Evolutionary conservation across 2,329 filamentous ascomycete genomes (phyloP).

Genomic region (Epichloe hybrida): DNA sequence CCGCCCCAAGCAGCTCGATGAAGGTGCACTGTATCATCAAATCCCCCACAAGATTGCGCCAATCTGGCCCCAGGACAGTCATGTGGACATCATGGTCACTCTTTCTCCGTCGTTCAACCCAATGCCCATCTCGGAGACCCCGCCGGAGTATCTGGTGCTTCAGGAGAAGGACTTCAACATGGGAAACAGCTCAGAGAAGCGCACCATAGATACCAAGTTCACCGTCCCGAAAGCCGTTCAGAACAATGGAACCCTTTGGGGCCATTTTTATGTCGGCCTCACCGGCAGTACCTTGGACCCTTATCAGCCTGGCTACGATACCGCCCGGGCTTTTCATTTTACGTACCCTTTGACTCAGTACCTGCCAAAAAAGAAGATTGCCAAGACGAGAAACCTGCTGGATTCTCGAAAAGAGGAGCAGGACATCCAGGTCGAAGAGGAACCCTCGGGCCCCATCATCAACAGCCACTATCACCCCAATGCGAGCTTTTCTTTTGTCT

Average conservation of each 20-base stretch:
- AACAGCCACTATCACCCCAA: conserved; percentile 92
- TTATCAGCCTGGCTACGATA: conserved; percentile 55
- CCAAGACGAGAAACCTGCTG: conserved; percentile 82
- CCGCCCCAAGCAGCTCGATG: conserved; percentile 46
- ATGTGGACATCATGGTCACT: conserved; percentile 73
- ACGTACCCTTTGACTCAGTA: conserved; percentile 78
- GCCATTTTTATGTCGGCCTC: conserved; percentile 81
- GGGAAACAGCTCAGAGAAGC: conserved; percentile 65
- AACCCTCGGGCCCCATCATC: conserved; percentile 53
- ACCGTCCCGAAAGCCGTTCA: conserved; percentile 67
- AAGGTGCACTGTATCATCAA: conserved; percentile 48
- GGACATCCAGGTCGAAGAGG: conserved; percentile 33
- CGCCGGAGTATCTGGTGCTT: conserved; percentile 58
- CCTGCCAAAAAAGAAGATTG: conserved; percentile 79
- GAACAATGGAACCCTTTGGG: conserved; percentile 86
- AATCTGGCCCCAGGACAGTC: conserved; percentile 71
- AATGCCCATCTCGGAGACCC: conserved; percentile 50
- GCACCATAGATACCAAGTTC: conserved; percentile 65
- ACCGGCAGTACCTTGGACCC: conserved; percentile 68
- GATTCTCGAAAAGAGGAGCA: conserved; percentile 32
- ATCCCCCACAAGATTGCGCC: conserved; percentile 64
- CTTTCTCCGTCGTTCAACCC: conserved; percentile 63
- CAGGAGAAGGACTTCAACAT: conserved; percentile 69
- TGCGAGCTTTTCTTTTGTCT: conserved; percentile 76
- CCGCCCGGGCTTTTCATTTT: conserved; percentile 68